Evolutionary conservation across 352 stramenopile species (phyloP), one percentile per base, ranked within the genome.

Genomic region (Saprolegnia parasitica): DNA sequence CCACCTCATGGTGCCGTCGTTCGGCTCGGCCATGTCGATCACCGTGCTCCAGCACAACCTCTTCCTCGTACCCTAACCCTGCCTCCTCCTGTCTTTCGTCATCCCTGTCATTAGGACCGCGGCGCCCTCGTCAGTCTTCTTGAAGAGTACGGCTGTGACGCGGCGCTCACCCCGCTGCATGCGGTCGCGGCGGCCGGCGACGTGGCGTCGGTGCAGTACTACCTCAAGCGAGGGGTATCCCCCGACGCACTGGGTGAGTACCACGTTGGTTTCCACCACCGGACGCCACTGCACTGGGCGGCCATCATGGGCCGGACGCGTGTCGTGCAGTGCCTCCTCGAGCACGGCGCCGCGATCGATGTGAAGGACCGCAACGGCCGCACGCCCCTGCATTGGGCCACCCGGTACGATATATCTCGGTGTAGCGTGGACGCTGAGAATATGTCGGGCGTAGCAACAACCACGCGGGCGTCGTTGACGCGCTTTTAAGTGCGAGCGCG

Each of bases 381-480:
- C 21, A 83, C 86, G 8, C 81, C 86, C 23, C 67, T 94, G 66
- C 86, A 94, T 65, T 94, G 86, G 86, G 86, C 86, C 0, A 84
- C 84, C 9, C 75, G 84, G 26, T 89, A 77, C 60, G 83, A 81
- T 0, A 72, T 81, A 0, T 24, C 78, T 0, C 75, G 86, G 24
- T 18, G 52, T 29, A n/a, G 5, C 9, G 24, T 32, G 13, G 18
- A 37, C 52, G 9, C 16, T 5, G 29, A 35, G 29, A 35, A n/a
- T n/a, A n/a, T n/a, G 39, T 15, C 15, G 8, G 8, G 39, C 18
- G 42, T 52, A 65, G 57, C 4, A 29, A 65, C 40, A 52, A 52
- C 24, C n/a, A 37, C 23, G 40, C 37, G 5, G 57, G 37, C 35
- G 76, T 71, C 0, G 84, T 89, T 1, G 80, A 91, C 20, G 35